phyloP scores from a whole-genome alignment of 139 green algal species.

The Closterium sp. region DNA sequence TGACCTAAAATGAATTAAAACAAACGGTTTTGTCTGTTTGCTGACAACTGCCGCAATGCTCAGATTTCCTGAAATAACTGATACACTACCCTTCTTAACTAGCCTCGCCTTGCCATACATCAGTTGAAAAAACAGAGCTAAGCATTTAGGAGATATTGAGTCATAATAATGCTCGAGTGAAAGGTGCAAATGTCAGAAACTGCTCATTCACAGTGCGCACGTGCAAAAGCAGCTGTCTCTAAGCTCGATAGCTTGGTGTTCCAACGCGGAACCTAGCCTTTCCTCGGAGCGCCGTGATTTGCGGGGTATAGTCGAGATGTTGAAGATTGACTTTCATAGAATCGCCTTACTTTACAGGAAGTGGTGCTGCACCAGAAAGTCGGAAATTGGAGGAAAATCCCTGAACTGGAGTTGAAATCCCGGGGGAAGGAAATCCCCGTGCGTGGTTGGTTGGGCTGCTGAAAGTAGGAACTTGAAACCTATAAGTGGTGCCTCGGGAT shows the following conservation, averaged over 20 bases:
- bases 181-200: neutral
- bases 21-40: neutral
- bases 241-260: neutral
- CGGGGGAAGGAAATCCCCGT: no score
- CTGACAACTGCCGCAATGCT: neutral
- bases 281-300: neutral
- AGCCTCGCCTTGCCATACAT: neutral
- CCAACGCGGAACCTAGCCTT: no score
- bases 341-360: no score
- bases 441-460: no score
- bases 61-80: neutral
- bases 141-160: neutral
- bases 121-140: neutral
- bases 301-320: neutral
- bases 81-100: neutral
- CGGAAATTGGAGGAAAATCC: no score
- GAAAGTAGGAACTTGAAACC: no score
- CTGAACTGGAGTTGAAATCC: no score
- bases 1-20: neutral
- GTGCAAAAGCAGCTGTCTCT: neutral
- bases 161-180: neutral
- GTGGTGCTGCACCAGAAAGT: no score
- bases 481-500: no score
- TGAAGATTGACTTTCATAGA: no score
- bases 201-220: neutral